These are phyloP conservation scores for Monosporascus ibericus DNA, from an alignment of 2,329 filamentous ascomycete species.

Conservation along the genomic window DNA sequence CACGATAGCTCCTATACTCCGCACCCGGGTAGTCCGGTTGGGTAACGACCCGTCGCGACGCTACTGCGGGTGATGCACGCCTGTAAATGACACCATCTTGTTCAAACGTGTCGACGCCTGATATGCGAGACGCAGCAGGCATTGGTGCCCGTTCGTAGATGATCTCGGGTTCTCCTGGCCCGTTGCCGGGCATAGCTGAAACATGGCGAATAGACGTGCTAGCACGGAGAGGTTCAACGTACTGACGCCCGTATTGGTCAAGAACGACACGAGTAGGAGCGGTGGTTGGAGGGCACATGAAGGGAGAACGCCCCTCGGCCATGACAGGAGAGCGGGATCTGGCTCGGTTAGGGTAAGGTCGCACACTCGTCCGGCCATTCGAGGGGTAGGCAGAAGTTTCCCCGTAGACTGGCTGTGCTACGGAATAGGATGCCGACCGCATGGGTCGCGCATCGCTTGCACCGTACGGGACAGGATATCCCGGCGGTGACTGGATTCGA, in stretches of 20 bases:
- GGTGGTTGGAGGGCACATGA: constrained; percentile 46
- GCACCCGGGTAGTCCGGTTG: constrained; percentile 52
- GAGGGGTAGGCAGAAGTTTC: constrained; percentile 38
- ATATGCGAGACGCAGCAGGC: constrained; percentile 45
- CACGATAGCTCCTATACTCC: constrained; percentile 49
- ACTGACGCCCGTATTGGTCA: constrained; percentile 79
- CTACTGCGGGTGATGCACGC: constrained; percentile 42
- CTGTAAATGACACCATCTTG: constrained; percentile 46
- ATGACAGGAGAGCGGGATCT: constrained; percentile 43
- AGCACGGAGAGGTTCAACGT: constrained; percentile 50
- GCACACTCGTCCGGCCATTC: constrained; percentile 42
- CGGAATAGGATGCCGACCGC: constrained; percentile 36
- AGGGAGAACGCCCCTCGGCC: constrained; percentile 37
- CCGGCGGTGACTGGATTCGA: constrained; percentile 31
- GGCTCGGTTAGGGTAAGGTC: constrained; percentile 41
- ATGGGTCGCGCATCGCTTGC: constrained; percentile 31
- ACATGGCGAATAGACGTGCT: constrained; percentile 33
- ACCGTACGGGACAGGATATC: constrained; percentile 31
- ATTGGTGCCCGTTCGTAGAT: constrained; percentile 60
- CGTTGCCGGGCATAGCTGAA: constrained; percentile 42
- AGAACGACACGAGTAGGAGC: constrained; percentile 65
- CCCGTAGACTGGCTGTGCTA: constrained; percentile 34
- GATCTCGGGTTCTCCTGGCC: constrained; percentile 44
- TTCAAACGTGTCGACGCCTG: constrained; percentile 39
- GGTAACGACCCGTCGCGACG: constrained; percentile 53